Evolutionary conservation across 2,329 filamentous ascomycete genomes (phyloP).

Genomic region (Fusarium temperatum): DNA sequence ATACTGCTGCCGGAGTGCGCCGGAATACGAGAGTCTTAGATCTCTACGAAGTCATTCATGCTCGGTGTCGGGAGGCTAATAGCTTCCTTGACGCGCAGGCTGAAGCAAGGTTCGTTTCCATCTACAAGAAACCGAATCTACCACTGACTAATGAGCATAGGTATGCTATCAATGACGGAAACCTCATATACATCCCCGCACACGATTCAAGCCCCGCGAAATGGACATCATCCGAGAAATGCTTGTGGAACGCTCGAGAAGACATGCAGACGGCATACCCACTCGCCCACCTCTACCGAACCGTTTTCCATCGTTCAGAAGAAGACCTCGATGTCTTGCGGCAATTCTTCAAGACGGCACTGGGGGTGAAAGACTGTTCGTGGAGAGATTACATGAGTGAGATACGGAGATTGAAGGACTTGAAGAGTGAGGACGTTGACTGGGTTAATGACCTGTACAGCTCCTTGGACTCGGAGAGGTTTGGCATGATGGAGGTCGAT

Average conservation of each 20-base stretch:
- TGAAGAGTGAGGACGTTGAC: conserved; percentile 25
- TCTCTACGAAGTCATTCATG: conserved; percentile 31
- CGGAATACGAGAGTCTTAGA: conserved; percentile 10
- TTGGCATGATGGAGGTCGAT: not conserved
- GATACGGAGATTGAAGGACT: conserved; percentile 15
- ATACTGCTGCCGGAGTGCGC: conserved; percentile 5
- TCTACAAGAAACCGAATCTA: accelerated
- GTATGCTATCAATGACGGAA: not conserved
- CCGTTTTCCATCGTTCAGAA: not conserved
- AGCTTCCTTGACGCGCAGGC: conserved; percentile 1
- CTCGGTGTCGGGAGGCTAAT: conserved; percentile 24
- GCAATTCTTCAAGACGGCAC: conserved; percentile 27
- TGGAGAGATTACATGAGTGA: conserved; percentile 31
- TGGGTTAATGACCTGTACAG: conserved; percentile 22
- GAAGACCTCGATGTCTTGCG: conserved; percentile 18
- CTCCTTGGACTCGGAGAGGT: not conserved
- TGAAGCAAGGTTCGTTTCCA: conserved; percentile 8
- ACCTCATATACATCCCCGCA: conserved; percentile 23
- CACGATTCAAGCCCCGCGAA: not conserved
- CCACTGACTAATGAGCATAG: not conserved
- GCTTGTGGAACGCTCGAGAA: conserved; percentile 27
- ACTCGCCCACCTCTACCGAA: conserved; percentile 23
- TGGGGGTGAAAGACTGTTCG: conserved; percentile 12
- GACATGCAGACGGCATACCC: conserved; percentile 31
- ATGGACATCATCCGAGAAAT: conserved; percentile 14